Base-by-base conservation (phyloP, 305 asterid species). In the Rubia tinctorum region DNA sequence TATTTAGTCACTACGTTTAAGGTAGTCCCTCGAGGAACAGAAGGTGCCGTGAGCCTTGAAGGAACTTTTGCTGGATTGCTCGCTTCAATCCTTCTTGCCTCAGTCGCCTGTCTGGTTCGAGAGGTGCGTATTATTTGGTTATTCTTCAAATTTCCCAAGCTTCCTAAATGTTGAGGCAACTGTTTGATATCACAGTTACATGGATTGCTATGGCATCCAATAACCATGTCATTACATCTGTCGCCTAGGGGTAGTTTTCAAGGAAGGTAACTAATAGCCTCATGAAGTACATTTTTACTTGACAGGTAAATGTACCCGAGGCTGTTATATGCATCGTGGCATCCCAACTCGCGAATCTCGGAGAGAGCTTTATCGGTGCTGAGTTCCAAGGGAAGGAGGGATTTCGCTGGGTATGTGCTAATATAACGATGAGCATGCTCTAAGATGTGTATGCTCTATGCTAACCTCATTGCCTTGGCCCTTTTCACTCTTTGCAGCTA, bases 351-450 rank as follows among this genome's bases (percentile, higher is more conserved):
- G 99, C 99, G 23, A 95, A 95, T 82, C 74, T 95, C 59, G 98
- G 98, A 40, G 99, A 95, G 83, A 95, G 98, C 79, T 72, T 95
- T 47, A 92, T 95, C 17, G 99, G 98, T 49, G 99, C 99, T 74
- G 78, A 80, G 20, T 73, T 92, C 70, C 99, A 95, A 78, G 99
- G 88, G 64, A 92, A 86, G 80, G 91, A 92, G 82, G 99, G 98
- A 70, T 89, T 87, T 73, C 74, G 49, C 84, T 95, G 99, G 99
- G 99, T 95, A 71, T 23, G 80, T 71, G 51, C 58, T 76, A 30
- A 20, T 60, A 6, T 30, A 62, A 64, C 20, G 22, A 12, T 47
- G 6, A 27, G n/a, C 14, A 49, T 71, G 20, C 60, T 55, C 12
- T 13, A 20, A 17, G 51, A 8, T 18, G 20, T 2, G 13, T 47